Base-by-base conservation (phyloP, 345 rosid genomes). In the Salix dunnii region DNA sequence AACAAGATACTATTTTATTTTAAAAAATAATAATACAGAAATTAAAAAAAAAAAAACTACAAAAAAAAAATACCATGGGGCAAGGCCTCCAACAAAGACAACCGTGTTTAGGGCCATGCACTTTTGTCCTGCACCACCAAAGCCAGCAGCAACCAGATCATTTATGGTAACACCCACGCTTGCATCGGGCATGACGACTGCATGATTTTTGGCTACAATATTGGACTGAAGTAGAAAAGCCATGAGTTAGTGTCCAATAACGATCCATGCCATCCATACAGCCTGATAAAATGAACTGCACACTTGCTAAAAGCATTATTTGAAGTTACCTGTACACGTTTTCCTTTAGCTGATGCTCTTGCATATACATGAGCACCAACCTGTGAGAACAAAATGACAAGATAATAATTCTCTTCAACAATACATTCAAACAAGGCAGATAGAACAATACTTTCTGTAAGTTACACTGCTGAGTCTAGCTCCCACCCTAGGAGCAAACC, bases 131-230 rank as follows among this genome's bases (percentile, higher is more conserved):
- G 87, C 90, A 65, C 85, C 86, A 70, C 94, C 91, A 81, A 90
- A 89, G 31, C 90, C 92, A 74, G 88, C 83, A 70, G 90, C 86
- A 76, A 79, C 91, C 53, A 90, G 36, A 71, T 88, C 84, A 81
- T 84, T 80, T 79, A 90, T 43, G 79, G 94, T 89, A 79, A 88
- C 85, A 65, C 84, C 94, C 66, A 79, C 53, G 65, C 74, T 86
- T 75, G 92, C 92, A 84, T 89, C 94, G 80, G 90, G 87, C 94
- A 89, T 86, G 84, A 90, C 87, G 67, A 90, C 83, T 21, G 89
- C 91, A 71, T 85, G 82, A 82, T 82, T 86, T 74, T 85, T 90
- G 51, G 83, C 86, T 76, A 89, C 89, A 72, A 74, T 70, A 79
- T 78, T 86, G 80, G 79, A 81, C 94, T 90, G 83, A 73, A 78